phyloP scores from a whole-genome alignment of 2,329 filamentous ascomycete species.

The Madurella fahalii region DNA sequence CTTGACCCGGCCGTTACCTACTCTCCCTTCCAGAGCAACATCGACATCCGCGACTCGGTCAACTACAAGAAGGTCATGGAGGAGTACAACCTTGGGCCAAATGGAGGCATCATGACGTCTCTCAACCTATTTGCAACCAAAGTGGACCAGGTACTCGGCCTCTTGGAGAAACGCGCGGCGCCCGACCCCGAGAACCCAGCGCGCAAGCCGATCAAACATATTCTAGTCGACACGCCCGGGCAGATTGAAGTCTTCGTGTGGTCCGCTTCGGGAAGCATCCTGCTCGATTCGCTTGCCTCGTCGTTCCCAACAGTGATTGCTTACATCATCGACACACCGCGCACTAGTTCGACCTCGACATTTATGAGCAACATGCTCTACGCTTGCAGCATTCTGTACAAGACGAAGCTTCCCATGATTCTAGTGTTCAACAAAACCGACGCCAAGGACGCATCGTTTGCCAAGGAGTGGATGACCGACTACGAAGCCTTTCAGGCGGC shows the following conservation, averaged over 20 bases:
- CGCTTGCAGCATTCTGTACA: conserved; percentile 97
- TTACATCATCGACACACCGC: conserved; percentile 94
- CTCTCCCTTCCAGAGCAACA: conserved; percentile 94
- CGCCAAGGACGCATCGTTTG: conserved; percentile 84
- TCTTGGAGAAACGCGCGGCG: conserved; percentile 83
- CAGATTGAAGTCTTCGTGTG: conserved; percentile 99
- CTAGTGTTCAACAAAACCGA: conserved; percentile 99
- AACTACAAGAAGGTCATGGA: conserved; percentile 99
- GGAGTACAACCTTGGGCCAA: conserved; percentile 95
- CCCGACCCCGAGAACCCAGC: conserved; percentile 58
- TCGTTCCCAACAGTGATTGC: conserved; percentile 96
- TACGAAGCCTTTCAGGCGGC: conserved; percentile 94
- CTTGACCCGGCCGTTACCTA: conserved; percentile 91
- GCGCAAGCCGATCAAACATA: conserved; percentile 67
- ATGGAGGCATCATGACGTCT: conserved; percentile 92
- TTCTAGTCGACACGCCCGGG: conserved; percentile 90
- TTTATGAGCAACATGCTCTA: conserved; percentile 99
- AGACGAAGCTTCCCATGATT: conserved; percentile 97
- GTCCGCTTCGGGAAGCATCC: conserved; percentile 91
- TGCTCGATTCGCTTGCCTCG: conserved; percentile 87
- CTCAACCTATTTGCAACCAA: conserved; percentile 97
- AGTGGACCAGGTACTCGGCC: conserved; percentile 85
- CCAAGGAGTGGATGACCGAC: conserved; percentile 99
- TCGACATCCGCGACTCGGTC: conserved; percentile 97
- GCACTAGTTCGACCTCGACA: conserved; percentile 86